Evolutionary conservation across 768 basidiomycete genomes (phyloP).

Genomic region (Lenzites betulinus): DNA sequence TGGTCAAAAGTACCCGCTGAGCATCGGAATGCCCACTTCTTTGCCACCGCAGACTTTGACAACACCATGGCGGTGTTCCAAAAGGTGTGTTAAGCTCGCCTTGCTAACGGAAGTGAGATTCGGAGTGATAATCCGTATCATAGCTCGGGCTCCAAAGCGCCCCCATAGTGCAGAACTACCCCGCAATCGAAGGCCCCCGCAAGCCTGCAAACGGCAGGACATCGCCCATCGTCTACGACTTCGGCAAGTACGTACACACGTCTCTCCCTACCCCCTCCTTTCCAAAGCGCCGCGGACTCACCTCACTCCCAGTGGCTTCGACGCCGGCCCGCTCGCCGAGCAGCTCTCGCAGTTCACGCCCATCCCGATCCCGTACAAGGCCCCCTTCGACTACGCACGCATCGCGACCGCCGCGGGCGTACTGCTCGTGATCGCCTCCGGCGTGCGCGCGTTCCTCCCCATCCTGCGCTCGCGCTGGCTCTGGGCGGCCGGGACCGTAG

Average conservation of each 20-base stretch:
- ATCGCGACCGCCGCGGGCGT: constrained; percentile 50
- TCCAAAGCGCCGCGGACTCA: background rate
- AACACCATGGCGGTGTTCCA: constrained; percentile 76
- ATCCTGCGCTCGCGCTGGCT: constrained; percentile 73
- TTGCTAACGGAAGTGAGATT: background rate
- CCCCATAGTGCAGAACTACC: constrained; percentile 79
- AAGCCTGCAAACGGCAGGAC: constrained; percentile 57
- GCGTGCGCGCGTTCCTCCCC: constrained; percentile 62
- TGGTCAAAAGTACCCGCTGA: constrained; percentile 66
- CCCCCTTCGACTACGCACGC: constrained; percentile 74
- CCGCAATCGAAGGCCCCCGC: constrained; percentile 70
- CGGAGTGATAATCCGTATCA: background rate
- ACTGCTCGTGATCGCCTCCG: constrained; percentile 48
- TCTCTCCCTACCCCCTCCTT: background rate
- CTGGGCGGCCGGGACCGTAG: constrained; percentile 66
- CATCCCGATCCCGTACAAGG: constrained; percentile 76
- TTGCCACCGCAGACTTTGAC: constrained; percentile 89
- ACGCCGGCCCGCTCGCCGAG: constrained; percentile 72
- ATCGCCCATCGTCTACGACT: constrained; percentile 72
- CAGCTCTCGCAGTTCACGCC: constrained; percentile 77
- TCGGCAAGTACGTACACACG: constrained; percentile 56
- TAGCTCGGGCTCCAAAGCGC: constrained; percentile 85
- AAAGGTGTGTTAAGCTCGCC: constrained; percentile 49
- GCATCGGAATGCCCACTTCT: constrained; percentile 85
- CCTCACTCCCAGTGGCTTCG: constrained; percentile 69